Percentiles rank a stretch among this genome's conserved stretches.
Conservation (phyloP, 2,329 filamentous ascomycete genomes). For the Penicillium freii region DNA sequence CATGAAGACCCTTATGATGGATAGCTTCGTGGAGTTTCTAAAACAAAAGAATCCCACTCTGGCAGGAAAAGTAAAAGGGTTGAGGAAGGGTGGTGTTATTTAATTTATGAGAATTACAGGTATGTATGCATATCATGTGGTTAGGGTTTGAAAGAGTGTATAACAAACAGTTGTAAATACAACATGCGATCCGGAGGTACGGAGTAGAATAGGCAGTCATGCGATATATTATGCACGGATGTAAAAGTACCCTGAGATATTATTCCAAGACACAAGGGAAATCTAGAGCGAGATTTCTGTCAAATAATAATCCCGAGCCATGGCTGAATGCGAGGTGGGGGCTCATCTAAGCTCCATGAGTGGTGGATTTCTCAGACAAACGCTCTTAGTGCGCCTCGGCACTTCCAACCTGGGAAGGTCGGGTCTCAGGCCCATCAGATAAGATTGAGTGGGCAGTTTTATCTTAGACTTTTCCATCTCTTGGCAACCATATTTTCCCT, state of each 20-base stretch:
- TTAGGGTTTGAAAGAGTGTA: not conserved
- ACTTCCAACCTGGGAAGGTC: not conserved
- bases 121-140: too few species aligned
- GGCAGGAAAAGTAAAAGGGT: slow-evolving; percentile 1
- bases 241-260: not conserved
- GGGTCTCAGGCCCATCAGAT: slow-evolving; percentile 1
- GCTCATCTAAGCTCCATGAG: not conserved
- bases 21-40: slow-evolving; percentile 2
- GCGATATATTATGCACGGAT: not conserved
- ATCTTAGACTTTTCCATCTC: not conserved
- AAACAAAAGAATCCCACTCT: slow-evolving; percentile 1
- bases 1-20: slow-evolving; percentile 4
- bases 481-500: not conserved
- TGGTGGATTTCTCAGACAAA: not conserved
- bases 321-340: not conserved
- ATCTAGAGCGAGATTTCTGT: not conserved
- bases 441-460: slow-evolving; percentile 2
- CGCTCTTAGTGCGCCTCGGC: not conserved
- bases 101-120: not conserved
- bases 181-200: not conserved
- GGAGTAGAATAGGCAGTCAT: not conserved
- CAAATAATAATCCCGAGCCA: not conserved
- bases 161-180: not conserved
- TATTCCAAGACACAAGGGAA: not conserved
- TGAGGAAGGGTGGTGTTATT: not conserved